Evolutionary conservation across 2,329 filamentous ascomycete species (phyloP), one percentile per base, ranked within the genome.

Genomic region (Aspergillus pseudonomiae): DNA sequence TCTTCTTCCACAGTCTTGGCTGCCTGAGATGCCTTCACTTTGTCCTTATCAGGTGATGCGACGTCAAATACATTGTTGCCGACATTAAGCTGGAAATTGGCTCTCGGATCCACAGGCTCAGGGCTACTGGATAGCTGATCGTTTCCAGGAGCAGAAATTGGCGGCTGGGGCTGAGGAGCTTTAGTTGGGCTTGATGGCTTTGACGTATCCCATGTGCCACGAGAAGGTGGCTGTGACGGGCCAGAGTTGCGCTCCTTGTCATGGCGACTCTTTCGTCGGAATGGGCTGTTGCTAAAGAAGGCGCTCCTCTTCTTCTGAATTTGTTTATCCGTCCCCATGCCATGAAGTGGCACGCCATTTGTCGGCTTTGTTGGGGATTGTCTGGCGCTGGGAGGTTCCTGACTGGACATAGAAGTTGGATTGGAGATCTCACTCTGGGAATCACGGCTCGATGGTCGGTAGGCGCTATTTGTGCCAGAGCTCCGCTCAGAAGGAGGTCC

Each of bases 41-140:
- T 83, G 52, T 84, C 84, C 67, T 84, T 85, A 64, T 94, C 91
- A 0, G 92, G 90, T 10, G 91, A 91, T 14, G 91, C 91, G 11
- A 99, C 94, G 62, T 96, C 89, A 72, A 99, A 97, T 12, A 99
- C 93, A 71, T 99, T 99, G 71, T 96, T 93, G 9, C 95, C 95
- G 60, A 99, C 88, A 72, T 97, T 97, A 32, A 99, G 84, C 65
- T 96, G 94, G 71, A 98, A 89, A 75, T 91, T 97, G 45, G 94
- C 93, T 66, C 95, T 90, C 61, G 94, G 94, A 74, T 97, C 95
- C 43, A 95, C 94, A 1, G 91, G 91, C 59, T 96, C 92, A 4
- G 92, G 93, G 71, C 93, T 96, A 59, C 82, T 83, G 50, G 73
- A 71, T n/a, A 63, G 68, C 24, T 69, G 72, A 21, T 70, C 70